Base-by-base conservation (phyloP, 1,284 basidiomycete genomes). In the Puccinia coronata region DNA sequence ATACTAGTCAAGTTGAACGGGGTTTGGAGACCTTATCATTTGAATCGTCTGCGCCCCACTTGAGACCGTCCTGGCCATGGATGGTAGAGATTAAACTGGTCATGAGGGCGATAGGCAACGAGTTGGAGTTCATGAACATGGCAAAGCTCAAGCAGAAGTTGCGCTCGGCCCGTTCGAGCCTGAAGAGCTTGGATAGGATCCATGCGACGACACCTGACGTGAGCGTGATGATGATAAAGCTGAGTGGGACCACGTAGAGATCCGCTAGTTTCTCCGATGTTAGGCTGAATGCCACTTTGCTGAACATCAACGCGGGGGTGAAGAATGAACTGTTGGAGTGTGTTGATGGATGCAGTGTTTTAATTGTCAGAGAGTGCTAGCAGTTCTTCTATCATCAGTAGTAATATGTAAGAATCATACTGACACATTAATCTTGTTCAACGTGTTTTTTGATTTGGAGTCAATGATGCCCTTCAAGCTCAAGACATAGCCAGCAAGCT, bases 281-380 rank as follows among this genome's bases (percentile, higher is more conserved):
- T 36, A 88, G 84, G n/a, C 85, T 85, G 82, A 87, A 88, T 0
- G 87, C 87, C 14, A 88, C 86, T 81, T 88, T 88, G 83, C 84
- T 85, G 83, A 87, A 87, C 34, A 88, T 85, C 53, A 87, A 83
- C 16, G 86, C 84, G 0, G 85, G 86, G 11, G 86, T 86, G 83
- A 86, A 84, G 75, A 86, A 76, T 76, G 86, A 28, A 82, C 84
- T 81, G 31, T 47, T 51, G n/a, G 72, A 83, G 65, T 82, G 85
- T 85, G 74, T 83, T 84, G 80, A 84, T 83, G 79, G 84, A 85
- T 55, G 16, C 34, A 11, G 9, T 57, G 16, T 65, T 28, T 39
- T 31, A n/a, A 34, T n/a, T n/a, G n/a, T n/a, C n/a, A n/a, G n/a
- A n/a, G n/a, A n/a, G n/a, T n/a, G n/a, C n/a, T n/a, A n/a, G n/a